Percentiles rank a stretch among this genome's conserved stretches.
Conservation (phyloP, 1,284 basidiomycete species). For the Melampsora larici-populina region DNA sequence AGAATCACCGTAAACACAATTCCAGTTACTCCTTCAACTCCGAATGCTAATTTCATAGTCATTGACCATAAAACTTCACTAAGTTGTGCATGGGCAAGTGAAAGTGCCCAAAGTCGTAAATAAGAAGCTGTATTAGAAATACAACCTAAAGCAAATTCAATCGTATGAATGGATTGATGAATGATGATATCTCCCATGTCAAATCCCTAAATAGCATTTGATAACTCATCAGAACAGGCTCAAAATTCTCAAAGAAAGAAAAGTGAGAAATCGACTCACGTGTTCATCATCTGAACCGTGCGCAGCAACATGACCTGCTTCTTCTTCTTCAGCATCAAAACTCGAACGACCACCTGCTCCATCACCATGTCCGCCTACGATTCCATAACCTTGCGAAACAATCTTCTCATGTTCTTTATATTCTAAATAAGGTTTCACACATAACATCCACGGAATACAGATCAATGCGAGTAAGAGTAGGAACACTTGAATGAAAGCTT, state of each 20-base stretch:
- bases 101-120: slow-evolving; percentile 96
- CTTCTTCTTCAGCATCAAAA: slow-evolving; percentile 63
- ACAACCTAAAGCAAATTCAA: slow-evolving; percentile 96
- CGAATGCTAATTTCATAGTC: slow-evolving; percentile 66
- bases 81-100: slow-evolving; percentile 93
- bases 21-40: slow-evolving; percentile 60
- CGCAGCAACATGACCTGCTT: slow-evolving; percentile 55
- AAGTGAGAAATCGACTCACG: slow-evolving; percentile 7
- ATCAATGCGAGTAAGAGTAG: slow-evolving; percentile 75
- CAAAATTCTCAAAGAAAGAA: background rate
- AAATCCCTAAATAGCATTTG: slow-evolving; percentile 64
- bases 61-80: slow-evolving; percentile 90
- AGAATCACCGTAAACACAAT: slow-evolving; percentile 65
- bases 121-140: slow-evolving; percentile 99
- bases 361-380: slow-evolving; percentile 60
- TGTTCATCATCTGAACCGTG: slow-evolving; percentile 34
- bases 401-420: slow-evolving; percentile 87
- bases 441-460: slow-evolving; percentile 94
- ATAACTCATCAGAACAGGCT: slow-evolving; percentile 51
- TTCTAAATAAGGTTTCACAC: slow-evolving; percentile 85
- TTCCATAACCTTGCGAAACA: slow-evolving; percentile 75
- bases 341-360: slow-evolving; percentile 60
- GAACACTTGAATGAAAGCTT: slow-evolving; percentile 77
- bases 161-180: slow-evolving; percentile 96
- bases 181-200: slow-evolving; percentile 93